Base-by-base conservation (phyloP, 768 basidiomycete species). In the Xanthoconium stramineum region DNA sequence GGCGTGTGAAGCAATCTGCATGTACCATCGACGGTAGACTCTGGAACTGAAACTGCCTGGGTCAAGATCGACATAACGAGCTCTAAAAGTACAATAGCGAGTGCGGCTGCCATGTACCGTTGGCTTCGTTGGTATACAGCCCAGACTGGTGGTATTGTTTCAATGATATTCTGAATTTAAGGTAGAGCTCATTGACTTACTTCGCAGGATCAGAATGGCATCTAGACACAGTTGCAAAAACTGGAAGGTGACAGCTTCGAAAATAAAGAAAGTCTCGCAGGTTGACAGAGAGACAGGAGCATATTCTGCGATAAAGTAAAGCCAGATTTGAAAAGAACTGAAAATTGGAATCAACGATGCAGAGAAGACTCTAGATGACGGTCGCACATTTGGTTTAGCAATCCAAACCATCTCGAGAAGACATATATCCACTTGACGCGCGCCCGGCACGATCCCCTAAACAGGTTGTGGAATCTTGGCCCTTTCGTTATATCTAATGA, bases 361-460 rank as follows among this genome's bases (percentile, higher is more conserved):
- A 28, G 13, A 17, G 15, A 40, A 45, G 17, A 28, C 8, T 44
- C 42, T 36, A 5, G n/a, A 46, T 6, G 12, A 35, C 28, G 10
- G 11, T 7, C 46, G 2, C 14, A 66, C 65, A 59, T 47, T 55
- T 57, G 57, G 15, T 62, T 59, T 48, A 52, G 2, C 33, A 66
- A 17, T 51, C 65, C 65, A 46, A 65, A 65, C 65, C 65, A 67
- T 52, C 37, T 66, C 0, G 65, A 36, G 17, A 66, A 57, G 32
- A 66, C 45, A 43, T 57, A 66, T 52, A 66, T 57, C 44, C 60
- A 55, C 35, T 65, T 66, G 33, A 67, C 38, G 9, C 52, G 24
- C 12, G 37, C 10, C n/a, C 57, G 29, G 30, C 32, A 15, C 1
- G 19, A 33, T 52, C 56, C 47, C 65, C 66, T 24, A 36, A 10